Base-by-base conservation (phyloP, 306 rosid genomes). In the Malus fusca region DNA sequence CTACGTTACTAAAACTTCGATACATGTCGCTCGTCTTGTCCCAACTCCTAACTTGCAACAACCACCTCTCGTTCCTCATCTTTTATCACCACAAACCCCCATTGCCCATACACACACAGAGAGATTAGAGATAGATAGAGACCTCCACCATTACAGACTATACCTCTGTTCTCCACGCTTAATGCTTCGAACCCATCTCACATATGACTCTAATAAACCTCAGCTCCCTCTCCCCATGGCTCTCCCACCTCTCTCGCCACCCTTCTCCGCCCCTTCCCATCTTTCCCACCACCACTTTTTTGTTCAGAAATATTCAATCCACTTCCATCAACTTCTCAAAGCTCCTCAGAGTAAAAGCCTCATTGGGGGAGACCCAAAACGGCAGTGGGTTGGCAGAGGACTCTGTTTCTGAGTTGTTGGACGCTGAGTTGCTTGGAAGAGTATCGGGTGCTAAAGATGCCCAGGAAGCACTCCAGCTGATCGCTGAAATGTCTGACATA, bases 1-100 rank as follows among this genome's bases (percentile, higher is more conserved):
- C 5, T 37, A 13, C 17, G 26, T 58, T n/a, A 25, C 19, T 52
- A 46, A 33, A 68, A 11, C 44, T 7, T 6, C 67, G 23, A 15
- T 40, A 0, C 35, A 8, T 6, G 19, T 13, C 18, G 19, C 25
- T 68, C 3, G 8, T 14, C 9, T 25, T n/a, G 46, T 48, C 83
- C 64, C 30, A 5, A 17, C 56, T 44, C 67, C 19, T 37, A 61
- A 52, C 31, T 60, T n/a, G 40, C 0, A 40, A 52, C 72, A 19
- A 64, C 79, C 26, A 35, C 97, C 94, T 72, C 89, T 80, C 88
- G 35, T 86, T 90, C 88, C 84, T 83, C 83, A 88, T 87, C 90
- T 70, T 68, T 30, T 42, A 42, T 42, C 44, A 42, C 12, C 44
- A 42, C 44, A 9, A 42, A 75, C 64, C 76, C 44, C 71, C 70